A percentile compares a stretch with the other conserved stretches of the same genome.
Evolutionary conservation across 805 yeast species (phyloP).

Genomic region (Pichia scutulata): DNA sequence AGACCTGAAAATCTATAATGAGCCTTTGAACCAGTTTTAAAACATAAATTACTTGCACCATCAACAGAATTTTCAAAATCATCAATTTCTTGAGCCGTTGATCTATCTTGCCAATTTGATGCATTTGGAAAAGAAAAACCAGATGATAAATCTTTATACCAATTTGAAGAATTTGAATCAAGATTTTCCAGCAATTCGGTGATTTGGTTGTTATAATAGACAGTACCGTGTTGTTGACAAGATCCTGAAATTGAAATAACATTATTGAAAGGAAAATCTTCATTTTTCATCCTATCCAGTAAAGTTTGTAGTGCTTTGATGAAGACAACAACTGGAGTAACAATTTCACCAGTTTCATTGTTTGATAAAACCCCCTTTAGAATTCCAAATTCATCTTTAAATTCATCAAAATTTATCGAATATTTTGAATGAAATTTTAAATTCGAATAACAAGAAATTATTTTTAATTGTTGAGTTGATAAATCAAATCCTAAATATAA

Average conservation of each 20-base stretch:
- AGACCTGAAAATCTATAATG: constrained; percentile 88
- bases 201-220: constrained; percentile 61
- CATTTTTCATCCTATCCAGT: constrained; percentile 41
- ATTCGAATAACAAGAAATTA: constrained; percentile 51
- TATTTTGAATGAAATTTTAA: constrained; percentile 44
- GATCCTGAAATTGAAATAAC: constrained; percentile 75
- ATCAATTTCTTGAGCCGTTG: constrained; percentile 63
- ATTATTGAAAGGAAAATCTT: constrained; percentile 46
- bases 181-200: constrained; percentile 33
- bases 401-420: constrained; percentile 63
- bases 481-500: constrained; percentile 70
- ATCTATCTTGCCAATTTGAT: constrained; percentile 95
- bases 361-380: constrained; percentile 62
- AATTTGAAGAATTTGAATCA: constrained; percentile 26
- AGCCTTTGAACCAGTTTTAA: constrained; percentile 75
- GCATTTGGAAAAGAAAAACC: constrained; percentile 60
- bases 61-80: constrained; percentile 55
- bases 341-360: constrained; percentile 49
- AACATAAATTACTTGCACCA: constrained; percentile 53
- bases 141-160: constrained; percentile 36
- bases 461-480: constrained; percentile 84
- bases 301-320: constrained; percentile 70
- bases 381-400: constrained; percentile 49
- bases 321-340: constrained; percentile 88
- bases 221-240: constrained; percentile 90